Evolutionary conservation across 805 yeast species (phyloP), one percentile per base, ranked within the genome.

Genomic region (Kregervanrija pseudodelftensis): DNA sequence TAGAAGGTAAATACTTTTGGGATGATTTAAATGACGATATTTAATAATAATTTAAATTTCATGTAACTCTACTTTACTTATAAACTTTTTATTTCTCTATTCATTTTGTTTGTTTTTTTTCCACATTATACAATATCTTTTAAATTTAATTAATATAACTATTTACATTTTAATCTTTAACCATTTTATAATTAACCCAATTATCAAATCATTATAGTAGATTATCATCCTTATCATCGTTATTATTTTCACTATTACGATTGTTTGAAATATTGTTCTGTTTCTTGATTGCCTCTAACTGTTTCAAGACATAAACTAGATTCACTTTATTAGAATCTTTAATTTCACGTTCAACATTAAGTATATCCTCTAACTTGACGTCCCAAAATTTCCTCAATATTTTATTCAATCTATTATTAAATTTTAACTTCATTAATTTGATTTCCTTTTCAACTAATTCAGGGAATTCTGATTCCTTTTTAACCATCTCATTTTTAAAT

Each of bases 1-100:
- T 78, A 38, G 95, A 87, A 64, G 98, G 98, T 51, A 86, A 83
- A 64, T 82, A 78, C 63, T 90, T 93, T 87, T 95, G 95, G 73
- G 97, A 91, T 49, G 93, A 86, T 59, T 79, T 91, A 50, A 83
- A 91, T 32, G 95, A 83, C 12, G 28, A 5, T 16, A 17, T 11
- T 12, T 22, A 22, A 22, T 22, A 8, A 22, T 5, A 22, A 22
- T 22, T 22, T 7, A 4, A 7, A 22, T 22, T 7, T 22, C 28
- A 5, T 22, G 8, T 22, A 5, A 22, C 28, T 22, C 28, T 22
- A 22, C 28, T 22, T 22, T 22, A 5, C 28, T 22, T 22, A 22
- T 22, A 22, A 22, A 22, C 28, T 22, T 22, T 22, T 22, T 22
- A 22, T 22, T 22, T 22, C 28, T 22, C 28, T 22, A 22, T 22